phyloP scores from a whole-genome alignment of 495 filamentous ascomycete genomes.

The Aspergillus hancockii region DNA sequence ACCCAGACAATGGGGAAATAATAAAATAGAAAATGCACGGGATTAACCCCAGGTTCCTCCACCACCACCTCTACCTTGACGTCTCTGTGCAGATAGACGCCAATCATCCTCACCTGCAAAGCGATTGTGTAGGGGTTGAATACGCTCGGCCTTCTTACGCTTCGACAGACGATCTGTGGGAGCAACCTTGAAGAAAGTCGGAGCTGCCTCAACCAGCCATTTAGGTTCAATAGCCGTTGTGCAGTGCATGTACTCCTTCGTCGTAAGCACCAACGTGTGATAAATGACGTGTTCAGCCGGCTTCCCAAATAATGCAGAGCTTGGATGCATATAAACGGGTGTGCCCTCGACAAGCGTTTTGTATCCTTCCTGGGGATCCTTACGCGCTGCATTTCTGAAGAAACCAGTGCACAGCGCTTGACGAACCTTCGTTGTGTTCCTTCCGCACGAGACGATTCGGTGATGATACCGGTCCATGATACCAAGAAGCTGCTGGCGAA shows the following conservation, averaged over 20 bases:
- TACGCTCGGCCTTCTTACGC: constrained; percentile 89
- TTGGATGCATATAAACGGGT: constrained; percentile 91
- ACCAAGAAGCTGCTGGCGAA: constrained; percentile 84
- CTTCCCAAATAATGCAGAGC: constrained; percentile 89
- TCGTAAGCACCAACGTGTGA: constrained; percentile 83
- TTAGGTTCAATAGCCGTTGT: constrained; percentile 93
- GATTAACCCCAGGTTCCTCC: constrained; percentile 91
- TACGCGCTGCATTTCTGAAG: constrained; percentile 93
- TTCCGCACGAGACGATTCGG: constrained; percentile 75
- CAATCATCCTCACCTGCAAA: constrained; percentile 92
- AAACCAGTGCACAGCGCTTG: constrained; percentile 90
- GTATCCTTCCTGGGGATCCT: constrained; percentile 95
- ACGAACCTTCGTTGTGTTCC: constrained; percentile 84
- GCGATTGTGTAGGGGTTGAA: constrained; percentile 91
- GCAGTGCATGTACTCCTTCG: constrained; percentile 96
- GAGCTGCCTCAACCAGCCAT: constrained; percentile 86
- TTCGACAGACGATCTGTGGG: constrained; percentile 85
- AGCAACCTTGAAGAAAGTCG: constrained; percentile 98
- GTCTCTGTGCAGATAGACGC: constrained; percentile 85
- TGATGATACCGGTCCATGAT: constrained; percentile 92
- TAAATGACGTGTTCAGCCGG: constrained; percentile 95
- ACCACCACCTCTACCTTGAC: constrained; percentile 84
- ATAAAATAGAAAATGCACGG: constrained; percentile 11
- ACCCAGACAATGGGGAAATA: constrained; percentile 5
- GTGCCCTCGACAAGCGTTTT: constrained; percentile 95